Evolutionary conservation across 768 basidiomycete genomes (phyloP), one percentile per base, ranked within the genome.

Genomic region (Boletus pseudopeckii): DNA sequence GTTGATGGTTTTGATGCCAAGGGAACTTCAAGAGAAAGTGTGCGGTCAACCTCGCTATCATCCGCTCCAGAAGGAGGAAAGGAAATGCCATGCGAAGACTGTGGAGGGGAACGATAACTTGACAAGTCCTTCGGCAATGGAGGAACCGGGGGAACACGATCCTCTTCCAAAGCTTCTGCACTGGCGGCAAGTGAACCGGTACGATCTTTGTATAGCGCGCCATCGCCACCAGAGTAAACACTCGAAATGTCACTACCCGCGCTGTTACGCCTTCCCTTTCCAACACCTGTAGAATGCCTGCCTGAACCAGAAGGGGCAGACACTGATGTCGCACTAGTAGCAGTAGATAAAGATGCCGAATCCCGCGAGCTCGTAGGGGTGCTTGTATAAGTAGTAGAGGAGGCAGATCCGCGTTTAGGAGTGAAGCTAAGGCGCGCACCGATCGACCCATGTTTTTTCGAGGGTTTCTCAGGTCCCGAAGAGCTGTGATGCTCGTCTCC

Each of bases 71-170:
- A 65, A 43, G 74, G 62, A 30, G 86, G 81, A 59, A 84, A 81
- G 18, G 74, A 64, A 47, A 82, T 71, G 41, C 76, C 75, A 24
- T 84, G 73, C 17, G 87, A 79, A 17, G 84, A 79, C 20, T 79
- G 72, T 17, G 83, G 84, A 22, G 87, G 87, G 1, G 87, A 85
- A 48, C 83, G 84, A 72, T 84, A 90, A 20, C 72, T 82, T n/a
- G 86, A 84, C 50, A 93, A 71, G 63, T 93, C 91, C 74, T 97
- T 95, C 40, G 93, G 93, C 26, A 97, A 74, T 36, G 93, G 94
- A 34, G 93, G 94, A 4, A 96, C 92, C 26, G 93, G 93, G 17
- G 94, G 94, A n/a, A 97, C 94, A 52, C 74, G 64, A 54, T 74
- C 73, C 60, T 82, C 83, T 53, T 90, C 88, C 40, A 73, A 69